Conservation (phyloP, 1,139 yeast species). For the Kluyveromyces sp. region DNA sequence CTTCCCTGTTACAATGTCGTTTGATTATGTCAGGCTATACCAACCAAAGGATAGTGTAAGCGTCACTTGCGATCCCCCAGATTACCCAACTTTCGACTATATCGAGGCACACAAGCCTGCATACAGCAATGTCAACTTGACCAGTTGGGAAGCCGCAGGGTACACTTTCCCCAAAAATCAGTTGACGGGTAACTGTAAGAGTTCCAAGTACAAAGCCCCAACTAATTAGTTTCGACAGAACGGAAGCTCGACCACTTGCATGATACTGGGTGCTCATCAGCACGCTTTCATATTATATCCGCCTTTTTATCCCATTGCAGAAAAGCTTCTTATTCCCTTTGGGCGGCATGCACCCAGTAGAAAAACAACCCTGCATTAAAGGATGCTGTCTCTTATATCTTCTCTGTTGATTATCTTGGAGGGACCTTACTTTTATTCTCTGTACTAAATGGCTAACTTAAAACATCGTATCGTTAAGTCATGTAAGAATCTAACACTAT, state of each 20-base stretch:
- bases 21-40: slow-evolving; percentile 74
- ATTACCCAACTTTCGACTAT: slow-evolving; percentile 67
- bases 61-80: slow-evolving; percentile 69
- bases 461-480: background rate
- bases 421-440: background rate
- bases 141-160: slow-evolving; percentile 63
- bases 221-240: background rate
- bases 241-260: background rate
- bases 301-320: no score
- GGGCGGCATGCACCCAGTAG: background rate
- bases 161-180: slow-evolving; percentile 54
- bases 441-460: background rate
- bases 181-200: slow-evolving; percentile 40
- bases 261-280: background rate
- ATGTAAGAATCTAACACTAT: background rate
- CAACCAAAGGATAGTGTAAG: slow-evolving; percentile 52
- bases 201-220: slow-evolving; percentile 21
- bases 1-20: slow-evolving; percentile 61
- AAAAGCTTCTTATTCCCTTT: no score
- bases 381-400: background rate
- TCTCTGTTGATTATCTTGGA: background rate
- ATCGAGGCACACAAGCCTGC: slow-evolving; percentile 58
- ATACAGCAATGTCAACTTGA: slow-evolving; percentile 54
- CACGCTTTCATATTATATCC: background rate
- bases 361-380: background rate